Evolutionary conservation across 257 asterid species (phyloP), one percentile per base, ranked within the genome.

Genomic region (Hygrophila difformis): DNA sequence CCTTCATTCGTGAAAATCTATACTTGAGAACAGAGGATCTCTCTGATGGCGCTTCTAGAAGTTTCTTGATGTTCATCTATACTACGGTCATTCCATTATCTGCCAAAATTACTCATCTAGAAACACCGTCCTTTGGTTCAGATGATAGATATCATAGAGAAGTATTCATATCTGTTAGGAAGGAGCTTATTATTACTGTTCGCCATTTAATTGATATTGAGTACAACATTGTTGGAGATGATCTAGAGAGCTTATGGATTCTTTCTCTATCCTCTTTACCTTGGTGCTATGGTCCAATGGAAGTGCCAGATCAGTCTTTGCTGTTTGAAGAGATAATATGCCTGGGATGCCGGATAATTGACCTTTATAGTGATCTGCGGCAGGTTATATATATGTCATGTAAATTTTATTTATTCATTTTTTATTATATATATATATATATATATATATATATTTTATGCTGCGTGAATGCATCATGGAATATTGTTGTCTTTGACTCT

Each of bases 311-410:
- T 59, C 79, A 66, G 50, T 50, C 73, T 39, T 29, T 62, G 56
- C 56, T 85, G 53, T 69, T 62, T 55, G 44, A 66, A 5, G 84
- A 70, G 64, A 72, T 75, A 61, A 59, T 67, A 58, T 56, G 70
- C 52, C 76, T 89, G 39, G 75, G 87, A 38, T 79, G 94, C 75
- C 65, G 71, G 71, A 53, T 89, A 23, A 61, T 89, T 52, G 81
- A 82, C 63, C 74, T 89, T 45, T 89, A 85, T 59, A 74, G 92
- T 40, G 96, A 89, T 63, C 96, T 89, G 69, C 93, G 98, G 45
- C 96, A 89, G 98, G 96, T 89, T 51, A 60, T 82, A 64, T 61
- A 56, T n/a, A n/a, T n/a, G n/a, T n/a, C n/a, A n/a, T n/a, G n/a
- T n/a, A n/a, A n/a, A n/a, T n/a, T n/a, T n/a, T n/a, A n/a, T n/a